These are phyloP conservation scores for Salvia miltiorrhiza DNA, from an alignment of 257 asterid genomes.

Conservation along the genomic window DNA sequence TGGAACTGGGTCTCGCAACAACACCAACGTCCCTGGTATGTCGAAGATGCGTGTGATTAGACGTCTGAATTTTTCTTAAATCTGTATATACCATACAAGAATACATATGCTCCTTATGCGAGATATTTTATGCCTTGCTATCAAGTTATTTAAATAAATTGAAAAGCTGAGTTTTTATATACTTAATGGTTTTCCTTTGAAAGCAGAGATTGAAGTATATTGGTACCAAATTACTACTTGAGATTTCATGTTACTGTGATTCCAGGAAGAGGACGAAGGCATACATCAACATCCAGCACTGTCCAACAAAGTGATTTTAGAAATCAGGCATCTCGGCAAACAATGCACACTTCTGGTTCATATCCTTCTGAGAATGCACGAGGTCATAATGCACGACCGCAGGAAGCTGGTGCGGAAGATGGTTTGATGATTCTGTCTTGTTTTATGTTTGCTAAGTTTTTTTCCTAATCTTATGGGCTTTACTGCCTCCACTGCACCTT, in stretches of 20 bases:
- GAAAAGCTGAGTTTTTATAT: background rate
- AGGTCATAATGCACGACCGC: constrained; percentile 39
- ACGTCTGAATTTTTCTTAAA: background rate
- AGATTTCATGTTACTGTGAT: constrained; percentile 16
- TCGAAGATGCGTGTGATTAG: background rate
- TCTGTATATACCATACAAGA: background rate
- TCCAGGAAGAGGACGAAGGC: constrained; percentile 75
- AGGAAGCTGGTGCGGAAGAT: constrained; percentile 42
- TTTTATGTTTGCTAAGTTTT: background rate
- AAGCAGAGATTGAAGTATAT: background rate
- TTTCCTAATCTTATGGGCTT: constrained; percentile 5
- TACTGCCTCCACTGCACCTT: background rate
- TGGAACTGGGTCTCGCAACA: constrained; percentile 90
- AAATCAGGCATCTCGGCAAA: constrained; percentile 54
- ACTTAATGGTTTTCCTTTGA: background rate
- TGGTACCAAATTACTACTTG: background rate
- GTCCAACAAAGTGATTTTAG: constrained; percentile 58
- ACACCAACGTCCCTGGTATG: constrained; percentile 57
- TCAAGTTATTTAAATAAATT: background rate
- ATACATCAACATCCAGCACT: constrained; percentile 45
- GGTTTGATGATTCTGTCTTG: constrained; percentile 41
- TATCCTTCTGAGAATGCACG: constrained; percentile 52
- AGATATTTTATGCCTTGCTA: background rate
- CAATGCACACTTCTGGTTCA: constrained; percentile 50
- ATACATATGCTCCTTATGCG: background rate